Conservation (phyloP, 2,329 filamentous ascomycete species). For the Cercospora sp. region DNA sequence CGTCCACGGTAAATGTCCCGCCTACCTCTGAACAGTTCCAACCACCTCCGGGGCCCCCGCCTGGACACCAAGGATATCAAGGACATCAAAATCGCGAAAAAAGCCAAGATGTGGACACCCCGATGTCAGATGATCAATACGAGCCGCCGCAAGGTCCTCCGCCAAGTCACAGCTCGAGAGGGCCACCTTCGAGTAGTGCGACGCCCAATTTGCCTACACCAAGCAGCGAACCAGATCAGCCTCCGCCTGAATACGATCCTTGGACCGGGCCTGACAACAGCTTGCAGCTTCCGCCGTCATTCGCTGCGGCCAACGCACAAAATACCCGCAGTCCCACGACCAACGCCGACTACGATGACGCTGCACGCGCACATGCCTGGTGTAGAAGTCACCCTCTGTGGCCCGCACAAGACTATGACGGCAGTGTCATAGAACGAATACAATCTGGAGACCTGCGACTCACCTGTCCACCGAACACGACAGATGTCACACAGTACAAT, state of each 20-base stretch:
- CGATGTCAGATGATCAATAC: slow-evolving; percentile 28
- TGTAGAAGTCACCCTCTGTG: slow-evolving; percentile 61
- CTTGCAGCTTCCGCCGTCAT: slow-evolving; percentile 69
- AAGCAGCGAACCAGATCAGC: slow-evolving; percentile 25
- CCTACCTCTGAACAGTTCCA: slow-evolving; percentile 31
- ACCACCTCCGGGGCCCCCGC: slow-evolving; percentile 37
- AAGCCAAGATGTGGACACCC: slow-evolving; percentile 17
- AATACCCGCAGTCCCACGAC: slow-evolving; percentile 66
- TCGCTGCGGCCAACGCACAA: slow-evolving; percentile 45
- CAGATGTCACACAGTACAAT: slow-evolving; percentile 48
- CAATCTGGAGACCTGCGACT: slow-evolving; percentile 54
- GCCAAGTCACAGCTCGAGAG: slow-evolving; percentile 23
- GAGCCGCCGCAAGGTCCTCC: slow-evolving; percentile 37
- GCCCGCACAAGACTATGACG: slow-evolving; percentile 46
- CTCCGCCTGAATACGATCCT: slow-evolving; percentile 64
- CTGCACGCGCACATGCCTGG: slow-evolving; percentile 66
- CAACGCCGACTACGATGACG: slow-evolving; percentile 67
- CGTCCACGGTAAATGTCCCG: slow-evolving; percentile 21
- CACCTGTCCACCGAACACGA: slow-evolving; percentile 45
- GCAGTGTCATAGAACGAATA: slow-evolving; percentile 48
- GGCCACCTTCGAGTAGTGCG: slow-evolving; percentile 21
- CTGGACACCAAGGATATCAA: slow-evolving; percentile 16
- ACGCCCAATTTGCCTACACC: slow-evolving; percentile 18
- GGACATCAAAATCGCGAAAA: slow-evolving; percentile 23
- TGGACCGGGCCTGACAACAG: slow-evolving; percentile 75